phyloP scores from a whole-genome alignment of 108 stramenopile genomes.

The Nannochloropsis salina region DNA sequence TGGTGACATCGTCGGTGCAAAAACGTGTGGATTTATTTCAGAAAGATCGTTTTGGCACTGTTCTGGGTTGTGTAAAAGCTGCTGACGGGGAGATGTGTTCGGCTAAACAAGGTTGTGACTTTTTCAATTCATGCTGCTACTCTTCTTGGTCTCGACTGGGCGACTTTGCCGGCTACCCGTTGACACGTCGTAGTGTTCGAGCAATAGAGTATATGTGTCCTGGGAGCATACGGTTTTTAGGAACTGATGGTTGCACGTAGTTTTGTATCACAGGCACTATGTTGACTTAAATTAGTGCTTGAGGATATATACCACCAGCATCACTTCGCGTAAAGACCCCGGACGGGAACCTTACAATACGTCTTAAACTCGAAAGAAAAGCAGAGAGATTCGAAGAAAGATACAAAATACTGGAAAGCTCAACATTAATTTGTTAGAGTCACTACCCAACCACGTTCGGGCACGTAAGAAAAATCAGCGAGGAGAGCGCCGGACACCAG shows the following conservation, averaged over 20 bases:
- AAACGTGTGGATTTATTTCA: background rate
- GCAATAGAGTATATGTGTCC: constrained; percentile 12
- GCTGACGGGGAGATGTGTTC: background rate
- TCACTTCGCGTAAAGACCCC: no score
- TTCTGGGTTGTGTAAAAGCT: background rate
- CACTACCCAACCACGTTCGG: no score
- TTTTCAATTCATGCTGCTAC: background rate
- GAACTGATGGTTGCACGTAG: background rate
- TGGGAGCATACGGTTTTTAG: background rate
- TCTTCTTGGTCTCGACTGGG: background rate
- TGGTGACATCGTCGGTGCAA: background rate
- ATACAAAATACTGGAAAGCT: no score
- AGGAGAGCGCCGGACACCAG: no score
- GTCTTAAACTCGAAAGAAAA: no score
- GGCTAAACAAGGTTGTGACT: constrained; percentile 17
- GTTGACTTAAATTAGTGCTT: no score
- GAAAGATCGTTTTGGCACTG: background rate
- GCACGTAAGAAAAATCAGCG: no score
- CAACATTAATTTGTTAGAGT: no score
- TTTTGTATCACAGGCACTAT: no score
- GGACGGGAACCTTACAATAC: no score
- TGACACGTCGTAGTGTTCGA: background rate
- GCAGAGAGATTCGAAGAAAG: no score
- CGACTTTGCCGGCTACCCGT: background rate
- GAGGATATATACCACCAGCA: no score